phyloP scores from a whole-genome alignment of 2,329 filamentous ascomycete species.

The Tolypocladium ovalisporum region DNA sequence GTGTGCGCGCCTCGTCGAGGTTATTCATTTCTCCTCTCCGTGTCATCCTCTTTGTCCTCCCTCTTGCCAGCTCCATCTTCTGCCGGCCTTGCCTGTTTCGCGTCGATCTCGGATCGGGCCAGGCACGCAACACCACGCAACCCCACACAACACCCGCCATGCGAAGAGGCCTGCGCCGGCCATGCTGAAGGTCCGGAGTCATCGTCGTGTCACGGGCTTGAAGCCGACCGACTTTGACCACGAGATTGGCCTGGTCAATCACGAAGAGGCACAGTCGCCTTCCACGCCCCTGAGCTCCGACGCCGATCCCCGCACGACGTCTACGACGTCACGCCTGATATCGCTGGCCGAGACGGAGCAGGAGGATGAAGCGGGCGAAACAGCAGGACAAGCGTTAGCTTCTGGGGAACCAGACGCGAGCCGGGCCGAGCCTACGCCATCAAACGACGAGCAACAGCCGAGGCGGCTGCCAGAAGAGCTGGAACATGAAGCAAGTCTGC shows the following conservation, averaged over 20 bases:
- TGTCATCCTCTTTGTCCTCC: too few relatives aligned
- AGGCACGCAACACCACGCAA: too few relatives aligned
- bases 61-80: neutral
- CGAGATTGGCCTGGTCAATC: slow-evolving; percentile 59
- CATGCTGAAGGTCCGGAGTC: slow-evolving; percentile 30
- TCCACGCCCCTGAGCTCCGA: slow-evolving; percentile 9
- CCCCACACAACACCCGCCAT: slow-evolving; percentile 5
- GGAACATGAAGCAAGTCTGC: slow-evolving; percentile 4
- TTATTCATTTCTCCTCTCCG: neutral
- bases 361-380: neutral
- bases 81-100: neutral
- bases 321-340: slow-evolving; percentile 6
- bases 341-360: slow-evolving; percentile 2
- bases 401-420: neutral
- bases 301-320: slow-evolving; percentile 6
- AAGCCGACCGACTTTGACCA: slow-evolving; percentile 57
- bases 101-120: neutral
- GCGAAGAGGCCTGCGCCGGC: slow-evolving; percentile 9
- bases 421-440: neutral
- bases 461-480: neutral
- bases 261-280: slow-evolving; percentile 21
- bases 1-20: neutral
- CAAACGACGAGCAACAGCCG: neutral
- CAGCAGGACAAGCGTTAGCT: neutral
- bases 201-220: slow-evolving; percentile 42